These are phyloP conservation scores for Linum usitatissimum DNA, from an alignment of 345 rosid species.

Conservation along the genomic window DNA sequence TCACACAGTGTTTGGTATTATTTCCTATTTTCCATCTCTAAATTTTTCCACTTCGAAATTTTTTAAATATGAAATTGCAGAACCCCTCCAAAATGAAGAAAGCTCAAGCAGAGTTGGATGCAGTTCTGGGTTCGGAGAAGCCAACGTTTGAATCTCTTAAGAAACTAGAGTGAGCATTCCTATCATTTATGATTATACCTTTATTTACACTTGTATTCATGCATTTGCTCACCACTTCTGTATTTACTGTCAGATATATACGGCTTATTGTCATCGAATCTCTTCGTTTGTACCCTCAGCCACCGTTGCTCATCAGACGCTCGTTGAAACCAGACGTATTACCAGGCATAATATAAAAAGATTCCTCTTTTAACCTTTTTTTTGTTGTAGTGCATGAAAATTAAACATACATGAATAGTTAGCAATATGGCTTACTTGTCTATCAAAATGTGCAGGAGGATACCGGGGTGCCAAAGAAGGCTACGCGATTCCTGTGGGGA, in stretches of 20 bases:
- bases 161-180: slow-evolving; percentile 54
- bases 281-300: slow-evolving; percentile 91
- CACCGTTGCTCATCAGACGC: slow-evolving; percentile 83
- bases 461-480: slow-evolving; percentile 65
- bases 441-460: slow-evolving; percentile 46
- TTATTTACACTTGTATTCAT: neutral
- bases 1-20: neutral
- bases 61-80: slow-evolving; percentile 37
- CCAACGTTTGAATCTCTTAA: slow-evolving; percentile 62
- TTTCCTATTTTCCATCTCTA: slow-evolving; percentile 1
- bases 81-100: slow-evolving; percentile 64
- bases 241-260: slow-evolving; percentile 46
- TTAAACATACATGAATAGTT: too few relatives aligned
- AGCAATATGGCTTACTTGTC: neutral
- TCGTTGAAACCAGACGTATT: slow-evolving; percentile 54
- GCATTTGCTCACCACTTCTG: neutral
- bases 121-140: slow-evolving; percentile 50
- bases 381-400: too few relatives aligned
- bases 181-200: slow-evolving; percentile 5
- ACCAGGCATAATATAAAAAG: slow-evolving; percentile 40
- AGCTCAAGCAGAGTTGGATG: slow-evolving; percentile 84
- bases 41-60: slow-evolving; percentile 3
- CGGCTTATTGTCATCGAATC: slow-evolving; percentile 73
- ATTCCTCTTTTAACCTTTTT: too few relatives aligned
- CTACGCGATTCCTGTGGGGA: slow-evolving; percentile 62